Base-by-base conservation (phyloP, 2,329 filamentous ascomycete species). In the Leptographium lundbergii region DNA sequence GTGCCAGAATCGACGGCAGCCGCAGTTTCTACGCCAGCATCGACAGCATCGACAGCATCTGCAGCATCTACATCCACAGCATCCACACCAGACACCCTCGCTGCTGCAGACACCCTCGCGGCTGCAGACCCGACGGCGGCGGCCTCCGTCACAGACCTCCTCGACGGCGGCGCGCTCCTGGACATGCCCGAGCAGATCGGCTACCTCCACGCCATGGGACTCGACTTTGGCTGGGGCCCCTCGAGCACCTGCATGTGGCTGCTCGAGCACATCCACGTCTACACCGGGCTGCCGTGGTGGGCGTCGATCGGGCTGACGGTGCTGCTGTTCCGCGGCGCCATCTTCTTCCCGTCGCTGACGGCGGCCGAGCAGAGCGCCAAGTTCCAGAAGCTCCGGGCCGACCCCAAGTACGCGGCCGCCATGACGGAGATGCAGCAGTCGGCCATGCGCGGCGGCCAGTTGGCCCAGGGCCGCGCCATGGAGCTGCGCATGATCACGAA, bases 191-290 rank as follows among this genome's bases (percentile, higher is more conserved):
- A 92, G 67, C 77, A 83, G 56, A 81, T 95, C 60, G 94, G 94
- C 62, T 96, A 91, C 68, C 76, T 99, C 60, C 82, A 88, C 65
- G 79, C 83, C 7, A 77, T 97, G 13, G 94, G 94, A 4, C 75
- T 99, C 25, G 89, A 97, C 66, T 97, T 87, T 67, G 91, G 92
- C 68, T 91, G 77, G 75, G 92, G 92, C 19, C 82, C 88, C 6
- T 89, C 91, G 0, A 74, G 85, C 4, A 64, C 82, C 19, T 84
- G 94, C 71, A 80, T 96, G 73, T 91, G 80, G 78, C 25, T 82
- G 3, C 74, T 97, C 13, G 94, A 99, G 75, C 84, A 92, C 69
- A 69, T 95, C 48, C 90, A 99, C 72, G 77, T 96, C 62, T 86
- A 80, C 65, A 74, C 71, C 1, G 89, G 87, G 42, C 72, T 89